Conservation (phyloP, 2,329 filamentous ascomycete genomes). For the Apiospora pterosperma region DNA sequence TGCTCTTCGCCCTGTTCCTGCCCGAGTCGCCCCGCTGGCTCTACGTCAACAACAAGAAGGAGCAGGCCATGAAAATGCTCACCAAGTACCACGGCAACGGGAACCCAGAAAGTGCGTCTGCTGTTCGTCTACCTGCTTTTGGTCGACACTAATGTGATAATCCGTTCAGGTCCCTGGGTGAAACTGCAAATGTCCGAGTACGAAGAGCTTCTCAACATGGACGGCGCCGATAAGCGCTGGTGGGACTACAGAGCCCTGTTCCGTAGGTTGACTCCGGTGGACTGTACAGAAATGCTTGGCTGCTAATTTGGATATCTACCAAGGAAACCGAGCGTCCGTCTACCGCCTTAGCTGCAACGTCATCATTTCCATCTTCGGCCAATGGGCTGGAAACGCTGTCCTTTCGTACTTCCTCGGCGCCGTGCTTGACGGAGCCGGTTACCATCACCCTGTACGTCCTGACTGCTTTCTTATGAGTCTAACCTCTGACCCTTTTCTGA, state of each 20-base stretch:
- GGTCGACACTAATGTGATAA: not conserved
- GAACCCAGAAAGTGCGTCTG: conserved; percentile 31
- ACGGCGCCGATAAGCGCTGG: conserved; percentile 41
- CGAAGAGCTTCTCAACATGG: conserved; percentile 34
- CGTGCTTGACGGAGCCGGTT: conserved; percentile 49
- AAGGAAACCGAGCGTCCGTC: conserved; percentile 26
- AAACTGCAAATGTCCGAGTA: conserved; percentile 39
- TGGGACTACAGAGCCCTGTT: conserved; percentile 43
- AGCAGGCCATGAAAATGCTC: conserved; percentile 32
- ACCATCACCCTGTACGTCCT: conserved; percentile 24
- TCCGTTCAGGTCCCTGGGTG: conserved; percentile 32
- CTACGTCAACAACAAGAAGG: conserved; percentile 35
- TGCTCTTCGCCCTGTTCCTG: conserved; percentile 31
- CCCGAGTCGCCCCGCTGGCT: conserved; percentile 42
- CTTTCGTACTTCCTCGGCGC: conserved; percentile 47
- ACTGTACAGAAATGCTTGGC: accelerated
- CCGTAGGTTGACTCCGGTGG: conserved; percentile 14
- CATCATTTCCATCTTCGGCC: conserved; percentile 39
- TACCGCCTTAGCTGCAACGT: conserved; percentile 39
- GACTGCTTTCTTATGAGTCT: accelerated
- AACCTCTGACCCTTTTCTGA: not conserved
- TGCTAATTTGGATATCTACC: not conserved
- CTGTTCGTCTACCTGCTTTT: accelerated
- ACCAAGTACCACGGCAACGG: conserved; percentile 42
- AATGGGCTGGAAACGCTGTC: conserved; percentile 38